Conservation (phyloP, 805 yeast species). For the Maudiozyma pseudohumilis region DNA sequence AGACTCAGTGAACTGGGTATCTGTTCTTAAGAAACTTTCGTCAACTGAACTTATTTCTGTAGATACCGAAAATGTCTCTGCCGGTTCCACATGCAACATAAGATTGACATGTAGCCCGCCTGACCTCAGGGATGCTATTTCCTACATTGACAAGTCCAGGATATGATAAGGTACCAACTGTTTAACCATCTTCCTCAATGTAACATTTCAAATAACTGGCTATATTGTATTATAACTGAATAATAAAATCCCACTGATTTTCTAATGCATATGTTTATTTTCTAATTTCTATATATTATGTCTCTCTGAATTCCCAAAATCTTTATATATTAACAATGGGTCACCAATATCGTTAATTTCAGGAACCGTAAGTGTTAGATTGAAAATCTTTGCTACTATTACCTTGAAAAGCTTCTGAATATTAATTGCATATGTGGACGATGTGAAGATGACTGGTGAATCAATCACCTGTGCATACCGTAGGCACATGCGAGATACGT, state of each 20-base stretch:
- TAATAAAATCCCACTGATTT: too few species aligned
- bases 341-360: conserved; percentile 85
- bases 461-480: conserved; percentile 84
- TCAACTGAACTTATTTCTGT: too few species aligned
- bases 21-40: neutral
- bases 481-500: conserved; percentile 72
- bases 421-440: conserved; percentile 85
- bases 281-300: neutral
- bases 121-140: too few species aligned
- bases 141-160: too few species aligned
- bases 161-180: too few species aligned
- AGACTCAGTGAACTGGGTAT: neutral
- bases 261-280: neutral
- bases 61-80: too few species aligned
- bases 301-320: conserved; percentile 14
- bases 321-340: conserved; percentile 66
- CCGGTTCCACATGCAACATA: too few species aligned
- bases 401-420: conserved; percentile 90
- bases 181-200: too few species aligned
- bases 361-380: conserved; percentile 68
- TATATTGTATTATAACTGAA: too few species aligned
- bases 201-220: too few species aligned
- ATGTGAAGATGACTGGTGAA: conserved; percentile 75
- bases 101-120: too few species aligned
- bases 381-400: conserved; percentile 83